Evolutionary conservation across 495 filamentous ascomycete species (phyloP).

Genomic region (Daldinia bambusicola): DNA sequence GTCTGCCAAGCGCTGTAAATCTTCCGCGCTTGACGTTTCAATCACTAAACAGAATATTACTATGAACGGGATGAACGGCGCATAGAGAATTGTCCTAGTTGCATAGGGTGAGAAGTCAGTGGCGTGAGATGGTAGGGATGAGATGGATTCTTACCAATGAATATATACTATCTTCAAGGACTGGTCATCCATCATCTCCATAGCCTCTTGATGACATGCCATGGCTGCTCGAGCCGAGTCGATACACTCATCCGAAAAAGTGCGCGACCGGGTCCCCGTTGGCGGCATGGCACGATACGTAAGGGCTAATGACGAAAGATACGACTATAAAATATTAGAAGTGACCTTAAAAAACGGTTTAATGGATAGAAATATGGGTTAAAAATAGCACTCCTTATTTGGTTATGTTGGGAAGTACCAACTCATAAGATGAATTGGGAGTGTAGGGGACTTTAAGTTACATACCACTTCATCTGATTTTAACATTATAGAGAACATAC

Average conservation of each 20-base stretch:
- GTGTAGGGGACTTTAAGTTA: background rate
- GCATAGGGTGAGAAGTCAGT: background rate
- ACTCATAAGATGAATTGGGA: background rate
- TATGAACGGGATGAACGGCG: conserved; percentile 75
- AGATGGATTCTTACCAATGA: conserved; percentile 68
- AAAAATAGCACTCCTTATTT: background rate
- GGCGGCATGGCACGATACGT: conserved; percentile 71
- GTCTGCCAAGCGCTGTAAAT: conserved; percentile 63
- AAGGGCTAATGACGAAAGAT: conserved; percentile 64
- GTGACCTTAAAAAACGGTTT: no score
- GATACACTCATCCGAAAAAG: conserved; percentile 69
- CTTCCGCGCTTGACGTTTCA: conserved; percentile 58
- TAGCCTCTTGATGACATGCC: conserved; percentile 62
- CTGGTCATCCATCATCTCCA: conserved; percentile 59
- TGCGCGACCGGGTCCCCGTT: conserved; percentile 52
- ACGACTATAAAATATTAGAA: conserved; percentile 39
- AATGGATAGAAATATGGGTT: background rate
- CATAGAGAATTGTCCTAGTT: conserved; percentile 68
- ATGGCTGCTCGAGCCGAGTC: conserved; percentile 67
- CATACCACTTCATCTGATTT: conserved; percentile 62
- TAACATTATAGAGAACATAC: conserved; percentile 60
- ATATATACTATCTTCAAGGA: conserved; percentile 66
- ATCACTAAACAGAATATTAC: conserved; percentile 77
- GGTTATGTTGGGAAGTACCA: background rate
- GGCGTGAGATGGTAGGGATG: background rate